Percentiles rank a stretch among this genome's conserved stretches.
These are phyloP conservation scores for Neospora caninum DNA, from an alignment of 169 alveolate species.

Conservation along the genomic window DNA sequence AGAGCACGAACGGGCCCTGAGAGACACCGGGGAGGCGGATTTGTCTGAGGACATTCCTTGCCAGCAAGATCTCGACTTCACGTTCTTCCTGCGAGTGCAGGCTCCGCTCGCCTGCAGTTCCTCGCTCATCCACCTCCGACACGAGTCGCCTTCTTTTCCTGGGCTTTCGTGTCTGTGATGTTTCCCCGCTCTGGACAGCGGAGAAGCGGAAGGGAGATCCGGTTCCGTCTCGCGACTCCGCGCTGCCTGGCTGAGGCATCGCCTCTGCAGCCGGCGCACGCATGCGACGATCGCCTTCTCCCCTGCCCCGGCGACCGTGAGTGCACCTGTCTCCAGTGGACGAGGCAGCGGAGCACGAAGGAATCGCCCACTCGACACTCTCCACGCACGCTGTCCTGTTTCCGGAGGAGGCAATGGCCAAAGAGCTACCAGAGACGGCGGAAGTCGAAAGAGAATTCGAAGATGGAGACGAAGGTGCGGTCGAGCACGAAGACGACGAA, in stretches of 20 bases:
- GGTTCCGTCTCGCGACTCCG: too few species aligned
- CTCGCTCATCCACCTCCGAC: not conserved
- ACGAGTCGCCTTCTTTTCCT: not conserved
- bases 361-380: not conserved
- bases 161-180: not conserved
- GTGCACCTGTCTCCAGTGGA: not conserved
- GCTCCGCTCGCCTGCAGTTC: not conserved
- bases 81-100: constrained; percentile 27
- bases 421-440: not conserved
- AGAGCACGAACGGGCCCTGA: not conserved
- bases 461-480: not conserved
- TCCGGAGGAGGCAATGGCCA: not conserved
- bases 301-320: too few species aligned
- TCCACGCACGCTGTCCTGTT: not conserved
- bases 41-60: constrained; percentile 4
- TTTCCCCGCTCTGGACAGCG: too few species aligned
- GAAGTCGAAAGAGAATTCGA: not conserved
- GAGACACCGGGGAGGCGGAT: not conserved
- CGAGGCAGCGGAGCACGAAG: not conserved
- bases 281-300: too few species aligned
- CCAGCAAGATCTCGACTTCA: not conserved
- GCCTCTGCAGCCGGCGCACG: too few species aligned
- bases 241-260: too few species aligned
- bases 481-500: not conserved
- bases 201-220: too few species aligned